Evolutionary conservation across 1,284 basidiomycete species (phyloP).

Genomic region (Puccinia polysora): DNA sequence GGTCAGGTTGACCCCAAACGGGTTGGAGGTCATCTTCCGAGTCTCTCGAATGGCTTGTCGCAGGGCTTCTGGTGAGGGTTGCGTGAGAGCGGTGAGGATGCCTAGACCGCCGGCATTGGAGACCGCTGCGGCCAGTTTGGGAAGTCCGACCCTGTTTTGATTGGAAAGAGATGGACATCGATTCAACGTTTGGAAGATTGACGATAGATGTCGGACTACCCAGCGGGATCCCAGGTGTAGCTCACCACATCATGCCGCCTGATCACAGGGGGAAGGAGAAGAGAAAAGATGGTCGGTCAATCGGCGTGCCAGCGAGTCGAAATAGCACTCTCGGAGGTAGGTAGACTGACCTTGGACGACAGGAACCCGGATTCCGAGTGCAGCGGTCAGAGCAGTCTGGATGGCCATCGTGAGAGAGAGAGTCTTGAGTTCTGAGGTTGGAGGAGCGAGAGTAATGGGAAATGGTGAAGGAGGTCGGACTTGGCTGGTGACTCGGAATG

Average conservation of each 20-base stretch:
- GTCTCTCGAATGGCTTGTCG: constrained; percentile 80
- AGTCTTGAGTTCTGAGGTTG: neutral
- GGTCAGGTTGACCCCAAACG: constrained; percentile 79
- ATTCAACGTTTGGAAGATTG: neutral
- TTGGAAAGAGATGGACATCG: neutral
- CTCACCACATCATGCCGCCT: constrained; percentile 47
- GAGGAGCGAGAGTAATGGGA: too few species aligned
- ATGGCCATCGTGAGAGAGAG: constrained; percentile 51
- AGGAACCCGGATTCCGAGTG: constrained; percentile 53
- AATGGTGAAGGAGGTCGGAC: too few species aligned
- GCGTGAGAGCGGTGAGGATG: constrained; percentile 78
- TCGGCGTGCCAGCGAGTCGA: neutral
- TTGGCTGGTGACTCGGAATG: too few species aligned
- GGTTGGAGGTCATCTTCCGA: constrained; percentile 46
- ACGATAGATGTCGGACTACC: neutral
- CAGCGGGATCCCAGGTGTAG: neutral
- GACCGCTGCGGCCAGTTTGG: constrained; percentile 70
- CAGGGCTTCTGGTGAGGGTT: constrained; percentile 76
- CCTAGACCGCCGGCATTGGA: constrained; percentile 82
- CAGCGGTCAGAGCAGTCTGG: constrained; percentile 52
- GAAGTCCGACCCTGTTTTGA: constrained; percentile 68
- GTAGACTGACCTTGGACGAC: constrained; percentile 48
- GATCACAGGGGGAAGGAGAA: too few species aligned
- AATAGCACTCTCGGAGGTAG: neutral
- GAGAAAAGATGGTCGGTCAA: neutral